Conservation (phyloP, 352 stramenopile species). For the Globisporangium takayamanum region DNA sequence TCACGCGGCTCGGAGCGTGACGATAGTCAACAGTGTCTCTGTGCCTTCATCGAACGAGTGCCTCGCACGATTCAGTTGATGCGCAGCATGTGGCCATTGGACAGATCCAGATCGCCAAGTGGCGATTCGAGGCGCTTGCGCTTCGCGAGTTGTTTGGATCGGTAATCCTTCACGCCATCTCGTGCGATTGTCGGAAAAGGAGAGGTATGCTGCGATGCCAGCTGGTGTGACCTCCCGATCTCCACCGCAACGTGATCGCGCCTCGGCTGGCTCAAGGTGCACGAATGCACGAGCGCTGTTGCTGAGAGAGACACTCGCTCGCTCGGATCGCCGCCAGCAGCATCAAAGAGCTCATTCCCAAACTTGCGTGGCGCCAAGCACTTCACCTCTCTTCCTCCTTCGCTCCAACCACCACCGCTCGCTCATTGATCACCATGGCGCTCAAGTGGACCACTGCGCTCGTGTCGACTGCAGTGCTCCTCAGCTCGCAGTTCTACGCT, state of each 20-base stretch:
- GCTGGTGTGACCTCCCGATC: background rate
- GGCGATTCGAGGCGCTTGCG: too few relatives aligned
- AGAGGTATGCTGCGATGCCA: slow-evolving; percentile 1
- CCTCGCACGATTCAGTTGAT: too few relatives aligned
- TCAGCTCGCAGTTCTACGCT: background rate
- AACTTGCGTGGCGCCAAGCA: background rate
- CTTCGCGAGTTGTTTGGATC: too few relatives aligned
- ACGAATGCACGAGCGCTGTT: too few relatives aligned
- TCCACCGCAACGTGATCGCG: background rate
- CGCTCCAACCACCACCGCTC: background rate
- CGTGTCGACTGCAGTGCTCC: slow-evolving; percentile 3
- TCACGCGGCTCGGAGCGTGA: too few relatives aligned
- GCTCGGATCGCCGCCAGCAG: background rate
- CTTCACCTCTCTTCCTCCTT: background rate
- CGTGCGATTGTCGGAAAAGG: slow-evolving; percentile 1
- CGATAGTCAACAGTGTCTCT: too few relatives aligned
- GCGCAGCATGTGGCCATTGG: too few relatives aligned
- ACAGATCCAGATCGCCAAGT: too few relatives aligned
- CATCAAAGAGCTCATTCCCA: slow-evolving; percentile 1
- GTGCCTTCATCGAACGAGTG: too few relatives aligned
- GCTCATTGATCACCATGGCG: background rate
- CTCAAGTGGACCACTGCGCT: slow-evolving; percentile 1
- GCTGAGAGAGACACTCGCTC: background rate
- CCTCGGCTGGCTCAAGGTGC: too few relatives aligned
- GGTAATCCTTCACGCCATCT: background rate